These are phyloP conservation scores for Pseudogymnoascus sp. DNA, from an alignment of 2,329 filamentous ascomycete genomes.

Conservation along the genomic window DNA sequence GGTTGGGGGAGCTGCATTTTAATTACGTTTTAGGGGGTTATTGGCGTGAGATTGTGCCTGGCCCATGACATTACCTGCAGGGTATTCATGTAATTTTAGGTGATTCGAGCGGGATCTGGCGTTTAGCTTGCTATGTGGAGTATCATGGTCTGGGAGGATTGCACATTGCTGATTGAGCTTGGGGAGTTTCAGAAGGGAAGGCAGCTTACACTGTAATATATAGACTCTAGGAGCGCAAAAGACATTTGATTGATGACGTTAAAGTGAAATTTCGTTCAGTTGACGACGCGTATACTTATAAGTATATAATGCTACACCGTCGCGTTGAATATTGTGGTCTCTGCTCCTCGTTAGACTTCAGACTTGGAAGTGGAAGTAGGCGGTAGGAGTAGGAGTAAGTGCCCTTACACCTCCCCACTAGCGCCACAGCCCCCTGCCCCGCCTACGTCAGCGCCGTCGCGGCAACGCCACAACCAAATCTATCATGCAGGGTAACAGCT, in stretches of 20 bases:
- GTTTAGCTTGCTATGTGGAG: background rate
- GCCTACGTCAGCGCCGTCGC: slow-evolving; percentile 2
- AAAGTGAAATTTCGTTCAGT: background rate
- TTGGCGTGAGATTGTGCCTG: background rate
- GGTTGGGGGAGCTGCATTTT: slow-evolving; percentile 28
- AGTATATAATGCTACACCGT: background rate
- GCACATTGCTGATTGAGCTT: background rate
- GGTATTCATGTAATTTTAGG: background rate
- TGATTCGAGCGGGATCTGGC: background rate
- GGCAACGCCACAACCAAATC: background rate
- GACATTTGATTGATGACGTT: background rate
- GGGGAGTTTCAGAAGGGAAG: background rate
- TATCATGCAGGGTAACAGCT: background rate
- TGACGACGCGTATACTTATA: background rate
- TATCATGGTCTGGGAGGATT: background rate
- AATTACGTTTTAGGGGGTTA: background rate
- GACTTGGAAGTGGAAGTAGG: background rate
- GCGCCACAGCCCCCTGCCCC: background rate
- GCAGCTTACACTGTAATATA: background rate
- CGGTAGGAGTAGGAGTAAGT: background rate
- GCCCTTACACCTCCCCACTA: background rate
- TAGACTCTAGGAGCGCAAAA: background rate
- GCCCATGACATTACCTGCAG: background rate
- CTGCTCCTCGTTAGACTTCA: background rate
- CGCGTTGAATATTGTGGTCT: background rate